Evolutionary conservation across 75 land plant genomes (phyloP).

Genomic region (Sequoiadendron giganteum): DNA sequence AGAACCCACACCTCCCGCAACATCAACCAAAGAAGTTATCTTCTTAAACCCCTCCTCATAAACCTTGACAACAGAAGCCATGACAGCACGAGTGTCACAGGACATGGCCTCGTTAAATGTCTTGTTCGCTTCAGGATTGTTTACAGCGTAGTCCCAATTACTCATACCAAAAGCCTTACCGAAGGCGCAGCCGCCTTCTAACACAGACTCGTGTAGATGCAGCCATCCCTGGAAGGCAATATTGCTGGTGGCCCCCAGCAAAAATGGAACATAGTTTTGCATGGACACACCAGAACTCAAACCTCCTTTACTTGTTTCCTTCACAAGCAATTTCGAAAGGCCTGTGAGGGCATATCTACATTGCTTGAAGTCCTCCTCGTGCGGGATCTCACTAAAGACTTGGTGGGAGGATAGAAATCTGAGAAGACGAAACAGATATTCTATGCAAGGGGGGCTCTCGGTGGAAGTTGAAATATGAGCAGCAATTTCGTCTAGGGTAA

Average conservation of each 20-base stretch:
- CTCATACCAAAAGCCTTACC: constrained; percentile 14
- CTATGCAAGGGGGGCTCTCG: not conserved
- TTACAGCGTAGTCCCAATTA: not conserved
- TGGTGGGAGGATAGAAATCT: not conserved
- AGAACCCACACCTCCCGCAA: constrained; percentile 39
- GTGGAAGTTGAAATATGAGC: not conserved
- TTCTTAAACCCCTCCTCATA: constrained; percentile 24
- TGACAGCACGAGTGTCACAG: constrained; percentile 9
- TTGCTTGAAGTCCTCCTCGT: not conserved
- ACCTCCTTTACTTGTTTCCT: too few species aligned
- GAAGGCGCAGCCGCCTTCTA: constrained; percentile 5
- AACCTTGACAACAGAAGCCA: constrained; percentile 10
- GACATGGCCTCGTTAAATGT: constrained; percentile 36
- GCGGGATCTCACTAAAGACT: not conserved
- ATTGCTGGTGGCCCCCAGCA: not conserved
- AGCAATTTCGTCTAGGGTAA: not conserved
- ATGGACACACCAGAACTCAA: too few species aligned
- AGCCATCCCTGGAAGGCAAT: constrained; percentile 12
- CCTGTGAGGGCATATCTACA: not conserved
- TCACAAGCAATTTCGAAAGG: too few species aligned
- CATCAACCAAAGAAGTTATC: constrained; percentile 26
- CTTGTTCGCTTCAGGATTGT: constrained; percentile 17
- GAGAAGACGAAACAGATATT: not conserved
- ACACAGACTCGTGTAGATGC: constrained; percentile 11
- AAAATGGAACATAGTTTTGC: not conserved